A percentile compares a stretch with the other conserved stretches of the same genome.
Evolutionary conservation across 495 filamentous ascomycete species (phyloP).

Genomic region (Hypoxylon lenormandii): DNA sequence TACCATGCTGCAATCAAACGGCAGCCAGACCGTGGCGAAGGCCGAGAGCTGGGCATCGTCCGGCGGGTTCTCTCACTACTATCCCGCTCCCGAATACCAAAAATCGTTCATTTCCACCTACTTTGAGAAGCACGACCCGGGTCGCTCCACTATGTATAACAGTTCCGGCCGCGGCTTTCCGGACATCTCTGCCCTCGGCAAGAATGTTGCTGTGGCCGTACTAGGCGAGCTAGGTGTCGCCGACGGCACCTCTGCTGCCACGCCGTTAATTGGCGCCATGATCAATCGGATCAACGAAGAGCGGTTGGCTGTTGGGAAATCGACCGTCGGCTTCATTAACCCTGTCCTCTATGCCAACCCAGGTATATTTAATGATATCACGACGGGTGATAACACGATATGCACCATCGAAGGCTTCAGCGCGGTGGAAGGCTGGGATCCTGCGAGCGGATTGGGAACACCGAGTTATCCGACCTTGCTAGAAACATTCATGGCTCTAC

Average conservation of each 20-base stretch:
- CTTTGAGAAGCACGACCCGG: conserved; percentile 59
- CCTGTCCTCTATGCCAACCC: conserved; percentile 73
- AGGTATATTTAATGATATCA: conserved; percentile 72
- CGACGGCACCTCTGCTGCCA: conserved; percentile 70
- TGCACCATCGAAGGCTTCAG: conserved; percentile 70
- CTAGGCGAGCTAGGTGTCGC: conserved; percentile 55
- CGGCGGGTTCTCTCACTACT: conserved; percentile 78
- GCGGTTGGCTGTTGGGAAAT: conserved; percentile 66
- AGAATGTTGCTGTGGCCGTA: conserved; percentile 65
- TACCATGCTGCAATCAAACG: conserved; percentile 25
- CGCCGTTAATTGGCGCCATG: conserved; percentile 69
- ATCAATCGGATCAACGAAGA: conserved; percentile 74
- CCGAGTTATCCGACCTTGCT: conserved; percentile 26
- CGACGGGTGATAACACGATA: conserved; percentile 68
- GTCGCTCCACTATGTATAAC: conserved; percentile 59
- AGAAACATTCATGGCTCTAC: background rate
- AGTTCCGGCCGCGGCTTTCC: conserved; percentile 72
- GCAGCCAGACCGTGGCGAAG: background rate
- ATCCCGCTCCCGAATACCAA: conserved; percentile 70
- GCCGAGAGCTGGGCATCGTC: conserved; percentile 54
- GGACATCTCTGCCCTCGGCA: conserved; percentile 74
- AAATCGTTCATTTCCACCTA: conserved; percentile 64
- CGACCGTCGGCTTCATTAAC: conserved; percentile 62
- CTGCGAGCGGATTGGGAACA: conserved; percentile 70
- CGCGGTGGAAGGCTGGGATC: conserved; percentile 70